Percentiles rank a stretch among this genome's conserved stretches.
phyloP scores from a whole-genome alignment of 495 filamentous ascomycete genomes.

The Xanthoparmelia taractica region DNA sequence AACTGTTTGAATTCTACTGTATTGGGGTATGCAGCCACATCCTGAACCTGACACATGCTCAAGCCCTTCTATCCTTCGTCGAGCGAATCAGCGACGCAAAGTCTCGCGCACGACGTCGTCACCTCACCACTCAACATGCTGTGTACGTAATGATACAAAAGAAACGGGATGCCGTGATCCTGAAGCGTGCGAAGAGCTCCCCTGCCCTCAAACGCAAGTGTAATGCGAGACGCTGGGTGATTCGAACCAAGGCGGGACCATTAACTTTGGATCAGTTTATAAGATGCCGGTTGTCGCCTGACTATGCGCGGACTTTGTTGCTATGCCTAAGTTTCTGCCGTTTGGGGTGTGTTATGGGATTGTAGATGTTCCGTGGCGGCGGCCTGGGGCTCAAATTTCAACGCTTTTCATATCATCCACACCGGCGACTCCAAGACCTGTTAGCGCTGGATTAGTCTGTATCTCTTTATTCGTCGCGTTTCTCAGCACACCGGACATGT shows the following conservation, averaged over 20 bases:
- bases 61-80: conserved; percentile 7
- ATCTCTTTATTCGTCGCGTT: conserved; percentile 23
- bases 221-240: conserved; percentile 10
- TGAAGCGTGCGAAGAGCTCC: background rate
- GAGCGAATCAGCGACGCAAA: background rate
- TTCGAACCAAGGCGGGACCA: background rate
- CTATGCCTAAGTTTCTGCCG: background rate
- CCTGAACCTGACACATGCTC: conserved; percentile 6
- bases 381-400: conserved; percentile 37
- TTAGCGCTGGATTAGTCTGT: conserved; percentile 26
- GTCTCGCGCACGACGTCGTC: background rate
- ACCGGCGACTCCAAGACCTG: conserved; percentile 28
- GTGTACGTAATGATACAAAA: conserved; percentile 20
- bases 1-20: background rate
- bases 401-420: conserved; percentile 51
- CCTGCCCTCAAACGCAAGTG: background rate
- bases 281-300: background rate
- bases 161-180: background rate
- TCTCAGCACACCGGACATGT: conserved; percentile 12
- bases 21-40: conserved; percentile 13
- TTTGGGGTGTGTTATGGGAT: background rate
- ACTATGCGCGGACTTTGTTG: conserved; percentile 4
- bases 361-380: background rate
- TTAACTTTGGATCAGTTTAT: background rate
- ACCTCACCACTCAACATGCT: background rate